Evolutionary conservation across 2,329 filamentous ascomycete genomes (phyloP).

Genomic region (Rhexocercosporidium sp.): DNA sequence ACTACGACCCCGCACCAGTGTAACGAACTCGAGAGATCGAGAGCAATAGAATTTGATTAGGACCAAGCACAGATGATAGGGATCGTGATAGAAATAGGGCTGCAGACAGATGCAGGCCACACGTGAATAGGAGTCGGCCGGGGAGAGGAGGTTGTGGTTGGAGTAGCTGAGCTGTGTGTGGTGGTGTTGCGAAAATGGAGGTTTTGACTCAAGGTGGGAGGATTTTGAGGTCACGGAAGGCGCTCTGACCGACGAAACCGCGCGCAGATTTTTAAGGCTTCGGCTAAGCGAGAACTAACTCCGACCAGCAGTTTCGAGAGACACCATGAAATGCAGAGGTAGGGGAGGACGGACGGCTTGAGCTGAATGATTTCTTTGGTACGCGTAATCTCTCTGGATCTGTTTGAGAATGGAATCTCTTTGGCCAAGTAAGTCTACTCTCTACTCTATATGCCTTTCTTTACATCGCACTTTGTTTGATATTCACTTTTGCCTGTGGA

Average conservation of each 20-base stretch:
- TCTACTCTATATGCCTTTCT: not conserved
- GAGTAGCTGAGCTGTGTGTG: constrained; percentile 3
- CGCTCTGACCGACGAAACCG: not conserved
- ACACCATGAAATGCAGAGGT: not conserved
- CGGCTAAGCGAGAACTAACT: constrained; percentile 8
- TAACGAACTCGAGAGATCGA: not conserved
- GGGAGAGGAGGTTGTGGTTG: not conserved
- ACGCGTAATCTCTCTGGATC: too few species aligned
- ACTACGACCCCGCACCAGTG: constrained; percentile 15
- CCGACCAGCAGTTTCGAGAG: not conserved
- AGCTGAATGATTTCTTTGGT: not conserved
- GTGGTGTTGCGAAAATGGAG: not conserved
- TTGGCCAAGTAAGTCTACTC: not conserved
- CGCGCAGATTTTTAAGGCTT: not conserved
- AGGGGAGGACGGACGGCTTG: not conserved
- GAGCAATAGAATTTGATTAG: constrained; percentile 1
- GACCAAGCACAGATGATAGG: not conserved
- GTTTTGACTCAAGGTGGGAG: not conserved
- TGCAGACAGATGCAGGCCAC: constrained; percentile 10
- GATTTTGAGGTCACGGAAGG: not conserved
- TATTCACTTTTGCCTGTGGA: not conserved
- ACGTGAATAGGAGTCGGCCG: constrained; percentile 18
- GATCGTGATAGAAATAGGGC: not conserved
- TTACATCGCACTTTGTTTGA: not conserved
- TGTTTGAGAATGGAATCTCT: not conserved